Evolutionary conservation across 2,329 filamentous ascomycete species (phyloP).

Genomic region (Teratosphaeria destructans): DNA sequence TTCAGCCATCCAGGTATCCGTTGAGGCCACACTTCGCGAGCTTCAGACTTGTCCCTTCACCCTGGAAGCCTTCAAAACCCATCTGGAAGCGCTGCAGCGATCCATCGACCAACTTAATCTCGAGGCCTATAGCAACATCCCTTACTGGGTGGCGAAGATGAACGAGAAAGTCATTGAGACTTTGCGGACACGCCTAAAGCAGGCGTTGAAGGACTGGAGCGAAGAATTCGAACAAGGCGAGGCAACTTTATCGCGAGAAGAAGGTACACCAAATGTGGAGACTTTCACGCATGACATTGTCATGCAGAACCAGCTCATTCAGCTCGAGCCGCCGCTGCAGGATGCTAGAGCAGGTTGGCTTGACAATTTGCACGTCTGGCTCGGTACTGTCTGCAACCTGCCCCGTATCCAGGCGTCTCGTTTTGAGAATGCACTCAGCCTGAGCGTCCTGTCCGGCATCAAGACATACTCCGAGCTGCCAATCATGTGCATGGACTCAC

Average conservation of each 20-base stretch:
- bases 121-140: slow-evolving; percentile 89
- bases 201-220: slow-evolving; percentile 80
- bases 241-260: slow-evolving; percentile 33
- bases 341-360: slow-evolving; percentile 91
- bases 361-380: slow-evolving; percentile 82
- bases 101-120: slow-evolving; percentile 93
- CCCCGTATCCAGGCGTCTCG: slow-evolving; percentile 89
- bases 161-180: slow-evolving; percentile 77
- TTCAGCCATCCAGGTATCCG: slow-evolving; percentile 65
- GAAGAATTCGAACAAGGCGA: slow-evolving; percentile 58
- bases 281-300: slow-evolving; percentile 81
- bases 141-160: slow-evolving; percentile 78
- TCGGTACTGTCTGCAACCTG: slow-evolving; percentile 83
- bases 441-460: slow-evolving; percentile 40
- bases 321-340: slow-evolving; percentile 85
- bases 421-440: slow-evolving; percentile 76
- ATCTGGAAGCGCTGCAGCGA: slow-evolving; percentile 76
- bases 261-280: slow-evolving; percentile 52
- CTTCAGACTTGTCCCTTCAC: slow-evolving; percentile 79
- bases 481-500: slow-evolving; percentile 65
- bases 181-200: slow-evolving; percentile 69
- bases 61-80: slow-evolving; percentile 63
- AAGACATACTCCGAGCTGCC: slow-evolving; percentile 76
- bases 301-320: slow-evolving; percentile 97
- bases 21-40: slow-evolving; percentile 73